Evolutionary conservation across 2,329 filamentous ascomycete species (phyloP).

Genomic region (Neonectria coccinea): DNA sequence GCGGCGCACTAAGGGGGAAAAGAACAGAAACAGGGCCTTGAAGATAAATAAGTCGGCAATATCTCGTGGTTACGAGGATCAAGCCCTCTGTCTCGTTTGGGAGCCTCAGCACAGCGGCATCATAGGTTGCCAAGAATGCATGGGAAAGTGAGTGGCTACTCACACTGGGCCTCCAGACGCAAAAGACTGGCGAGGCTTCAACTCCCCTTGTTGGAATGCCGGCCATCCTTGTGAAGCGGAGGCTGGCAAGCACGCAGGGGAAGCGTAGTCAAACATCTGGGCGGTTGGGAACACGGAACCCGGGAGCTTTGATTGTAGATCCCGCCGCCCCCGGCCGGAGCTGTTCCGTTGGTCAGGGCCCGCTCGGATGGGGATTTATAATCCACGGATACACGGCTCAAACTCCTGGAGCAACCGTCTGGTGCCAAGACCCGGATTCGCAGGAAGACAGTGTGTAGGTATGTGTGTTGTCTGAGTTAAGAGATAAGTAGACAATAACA

Average conservation of each 20-base stretch:
- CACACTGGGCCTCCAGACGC: too few species aligned
- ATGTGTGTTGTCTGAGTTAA: background rate
- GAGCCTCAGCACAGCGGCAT: background rate
- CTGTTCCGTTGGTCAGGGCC: background rate
- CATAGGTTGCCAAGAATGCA: background rate
- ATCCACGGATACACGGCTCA: slow-evolving; percentile 13
- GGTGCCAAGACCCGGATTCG: background rate
- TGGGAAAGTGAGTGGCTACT: background rate
- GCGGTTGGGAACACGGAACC: background rate
- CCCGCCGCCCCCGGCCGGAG: slow-evolving; percentile 22
- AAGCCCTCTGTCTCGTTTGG: background rate
- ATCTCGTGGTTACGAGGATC: background rate
- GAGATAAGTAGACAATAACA: background rate
- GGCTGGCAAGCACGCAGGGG: background rate
- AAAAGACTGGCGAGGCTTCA: background rate
- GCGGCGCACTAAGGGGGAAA: too few species aligned
- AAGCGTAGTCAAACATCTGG: background rate
- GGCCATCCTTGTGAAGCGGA: background rate
- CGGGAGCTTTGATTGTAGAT: slow-evolving; percentile 18
- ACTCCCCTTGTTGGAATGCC: background rate
- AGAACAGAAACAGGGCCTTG: background rate
- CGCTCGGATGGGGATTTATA: slow-evolving; percentile 13
- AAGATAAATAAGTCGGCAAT: background rate
- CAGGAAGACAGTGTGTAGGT: background rate
- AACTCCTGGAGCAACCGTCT: background rate